Percentiles rank a stretch among this genome's conserved stretches.
Conservation (phyloP, 768 basidiomycete genomes). For the Lepiota venenata region DNA sequence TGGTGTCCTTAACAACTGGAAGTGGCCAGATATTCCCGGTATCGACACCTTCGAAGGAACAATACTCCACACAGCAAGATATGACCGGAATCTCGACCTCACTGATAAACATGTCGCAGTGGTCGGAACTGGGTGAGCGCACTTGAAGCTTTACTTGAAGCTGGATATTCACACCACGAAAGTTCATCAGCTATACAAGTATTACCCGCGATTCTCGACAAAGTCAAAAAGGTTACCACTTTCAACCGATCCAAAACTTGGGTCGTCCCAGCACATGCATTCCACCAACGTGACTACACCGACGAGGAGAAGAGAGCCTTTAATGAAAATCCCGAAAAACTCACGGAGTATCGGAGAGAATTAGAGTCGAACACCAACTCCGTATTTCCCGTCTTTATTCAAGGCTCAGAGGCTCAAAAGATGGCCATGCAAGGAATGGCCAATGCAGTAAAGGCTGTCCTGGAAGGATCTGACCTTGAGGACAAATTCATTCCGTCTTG, state of each 20-base stretch:
- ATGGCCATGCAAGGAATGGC: constrained; percentile 21
- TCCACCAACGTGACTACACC: constrained; percentile 28
- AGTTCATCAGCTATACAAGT: constrained; percentile 33
- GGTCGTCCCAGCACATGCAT: constrained; percentile 24
- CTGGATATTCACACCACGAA: neutral
- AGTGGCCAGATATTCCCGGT: constrained; percentile 34
- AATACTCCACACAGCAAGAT: constrained; percentile 35
- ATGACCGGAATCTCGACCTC: constrained; percentile 23
- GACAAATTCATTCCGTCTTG: constrained; percentile 34
- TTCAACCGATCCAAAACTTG: constrained; percentile 32
- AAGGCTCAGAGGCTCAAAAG: constrained; percentile 31
- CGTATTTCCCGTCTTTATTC: constrained; percentile 25
- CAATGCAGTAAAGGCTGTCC: constrained; percentile 37
- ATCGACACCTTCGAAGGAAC: constrained; percentile 28
- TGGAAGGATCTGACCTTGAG: constrained; percentile 38
- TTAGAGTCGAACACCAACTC: constrained; percentile 38
- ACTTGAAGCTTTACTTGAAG: no score
- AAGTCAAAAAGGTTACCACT: constrained; percentile 31
- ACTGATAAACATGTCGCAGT: constrained; percentile 33
- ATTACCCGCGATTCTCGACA: constrained; percentile 28
- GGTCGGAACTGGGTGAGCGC: constrained; percentile 34
- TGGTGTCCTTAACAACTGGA: constrained; percentile 35
- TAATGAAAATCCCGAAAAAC: constrained; percentile 32
- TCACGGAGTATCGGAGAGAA: constrained; percentile 37
- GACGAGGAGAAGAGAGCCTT: constrained; percentile 40